Conservation (phyloP, 2,329 filamentous ascomycete genomes). For the Dothistroma pini region DNA sequence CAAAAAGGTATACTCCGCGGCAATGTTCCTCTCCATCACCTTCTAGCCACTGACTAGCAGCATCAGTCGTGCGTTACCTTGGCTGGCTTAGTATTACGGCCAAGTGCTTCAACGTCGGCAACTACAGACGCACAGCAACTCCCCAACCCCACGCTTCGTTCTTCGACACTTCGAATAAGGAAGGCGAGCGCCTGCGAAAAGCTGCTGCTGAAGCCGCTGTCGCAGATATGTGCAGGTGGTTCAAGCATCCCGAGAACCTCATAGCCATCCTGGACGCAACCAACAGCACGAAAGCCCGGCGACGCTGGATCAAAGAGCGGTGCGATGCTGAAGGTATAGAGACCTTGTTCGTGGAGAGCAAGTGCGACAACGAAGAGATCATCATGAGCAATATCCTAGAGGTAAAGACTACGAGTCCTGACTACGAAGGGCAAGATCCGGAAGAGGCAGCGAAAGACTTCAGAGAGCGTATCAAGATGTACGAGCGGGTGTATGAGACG, state of each 20-base stretch:
- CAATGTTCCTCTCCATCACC: not conserved
- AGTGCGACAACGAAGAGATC: constrained; percentile 90
- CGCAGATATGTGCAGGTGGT: constrained; percentile 92
- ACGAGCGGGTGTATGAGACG: constrained; percentile 94
- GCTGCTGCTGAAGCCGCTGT: constrained; percentile 90
- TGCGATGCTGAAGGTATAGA: constrained; percentile 71
- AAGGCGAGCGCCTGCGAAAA: constrained; percentile 83
- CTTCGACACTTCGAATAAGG: constrained; percentile 85
- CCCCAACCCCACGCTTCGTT: constrained; percentile 91
- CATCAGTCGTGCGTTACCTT: constrained; percentile 80
- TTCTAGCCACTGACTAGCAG: constrained; percentile 5
- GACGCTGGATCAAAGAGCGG: constrained; percentile 84
- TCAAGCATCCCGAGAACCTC: constrained; percentile 68
- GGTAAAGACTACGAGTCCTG: constrained; percentile 93
- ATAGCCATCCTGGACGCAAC: constrained; percentile 96
- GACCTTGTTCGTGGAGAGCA: constrained; percentile 93
- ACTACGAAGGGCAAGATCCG: constrained; percentile 91
- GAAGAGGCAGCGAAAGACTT: constrained; percentile 90
- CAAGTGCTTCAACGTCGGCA: constrained; percentile 95
- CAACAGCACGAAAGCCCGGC: constrained; percentile 86
- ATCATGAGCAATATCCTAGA: constrained; percentile 90
- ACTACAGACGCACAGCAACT: constrained; percentile 84
- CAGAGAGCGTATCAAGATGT: constrained; percentile 89
- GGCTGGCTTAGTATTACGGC: constrained; percentile 94
- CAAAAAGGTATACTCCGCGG: constrained; percentile 57